Base-by-base conservation (phyloP, 495 filamentous ascomycete genomes). In the Aspergillus sclerotiicarbonarius region DNA sequence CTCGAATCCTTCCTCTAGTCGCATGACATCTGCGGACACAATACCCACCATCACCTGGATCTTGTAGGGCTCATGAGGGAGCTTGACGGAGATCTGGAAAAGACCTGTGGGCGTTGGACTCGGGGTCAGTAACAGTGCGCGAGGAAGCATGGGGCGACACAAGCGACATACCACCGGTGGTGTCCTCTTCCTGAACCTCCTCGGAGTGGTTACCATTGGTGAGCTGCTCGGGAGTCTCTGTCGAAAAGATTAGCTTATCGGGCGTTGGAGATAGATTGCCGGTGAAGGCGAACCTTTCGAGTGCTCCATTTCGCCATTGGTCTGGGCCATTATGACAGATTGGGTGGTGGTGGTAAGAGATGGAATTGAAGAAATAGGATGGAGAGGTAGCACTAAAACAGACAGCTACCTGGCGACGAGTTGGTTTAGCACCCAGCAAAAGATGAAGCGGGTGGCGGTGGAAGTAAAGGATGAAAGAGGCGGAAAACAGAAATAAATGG, bases 51-150 rank as follows among this genome's bases (percentile, higher is more conserved):
- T 93, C 53, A 97, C 83, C 73, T 92, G 84, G 59, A 94, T 87
- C 68, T 91, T 81, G 64, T 84, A 79, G 9, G 88, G 85, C 58
- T 87, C 83, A 71, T 92, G 87, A 62, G 94, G 94, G 30, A 98
- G 84, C 65, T 87, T 84, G 66, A 97, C 83, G 58, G 83, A 88
- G 66, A 97, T 82, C 76, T 87, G 84, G 76, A 91, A 95, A 69
- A 96, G 77, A 68, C 74, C 81, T 83, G 52, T 49, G 52, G 25
- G 25, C 29, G 59, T 12, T 29, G 29, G 15, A 46, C n/a, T 32
- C 15, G 2, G 16, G 19, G 35, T 56, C 48, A 52, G 53, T 32
- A 35, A 51, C 12, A 9, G 35, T 50, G 21, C 29, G 15, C 43
- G 21, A 31, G 7, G 1, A 20, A 12, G 9, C 29, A 19, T 3